Evolutionary conservation across 192 early-diverging fungal genomes (phyloP).

Genomic region (Backusella psychrophila): DNA sequence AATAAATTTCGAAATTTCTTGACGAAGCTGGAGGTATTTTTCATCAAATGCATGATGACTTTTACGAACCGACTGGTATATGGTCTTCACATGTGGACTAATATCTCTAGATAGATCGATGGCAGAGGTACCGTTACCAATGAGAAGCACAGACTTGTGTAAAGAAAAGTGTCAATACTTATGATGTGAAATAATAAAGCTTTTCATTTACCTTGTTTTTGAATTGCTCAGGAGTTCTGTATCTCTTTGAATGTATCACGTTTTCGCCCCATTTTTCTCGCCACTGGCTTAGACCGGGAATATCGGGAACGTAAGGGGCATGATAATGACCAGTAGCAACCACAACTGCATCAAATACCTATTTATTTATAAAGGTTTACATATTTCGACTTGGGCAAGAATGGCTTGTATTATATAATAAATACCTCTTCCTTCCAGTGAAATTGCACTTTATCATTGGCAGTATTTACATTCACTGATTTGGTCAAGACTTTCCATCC

Average conservation of each 20-base stretch:
- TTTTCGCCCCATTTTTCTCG: background rate
- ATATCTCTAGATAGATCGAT: constrained; percentile 50
- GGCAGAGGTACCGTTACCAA: constrained; percentile 51
- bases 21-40: background rate
- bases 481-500: background rate
- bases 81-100: constrained; percentile 20
- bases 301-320: constrained; percentile 48
- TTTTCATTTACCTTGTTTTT: constrained; percentile 20
- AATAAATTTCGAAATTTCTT: background rate
- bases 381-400: background rate
- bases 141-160: constrained; percentile 44
- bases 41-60: background rate
- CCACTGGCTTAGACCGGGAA: constrained; percentile 29
- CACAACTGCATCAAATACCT: constrained; percentile 46
- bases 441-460: background rate
- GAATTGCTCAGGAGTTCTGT: constrained; percentile 29
- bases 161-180: background rate
- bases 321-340: constrained; percentile 50
- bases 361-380: background rate
- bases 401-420: no score
- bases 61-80: constrained; percentile 39
- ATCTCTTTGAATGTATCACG: constrained; percentile 32
- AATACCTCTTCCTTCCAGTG: background rate
- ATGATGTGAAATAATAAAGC: no score
- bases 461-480: background rate